A percentile compares a stretch with the other conserved stretches of the same genome.
Conservation (phyloP, 208 protist genomes). For the Novymonas esmeraldas region DNA sequence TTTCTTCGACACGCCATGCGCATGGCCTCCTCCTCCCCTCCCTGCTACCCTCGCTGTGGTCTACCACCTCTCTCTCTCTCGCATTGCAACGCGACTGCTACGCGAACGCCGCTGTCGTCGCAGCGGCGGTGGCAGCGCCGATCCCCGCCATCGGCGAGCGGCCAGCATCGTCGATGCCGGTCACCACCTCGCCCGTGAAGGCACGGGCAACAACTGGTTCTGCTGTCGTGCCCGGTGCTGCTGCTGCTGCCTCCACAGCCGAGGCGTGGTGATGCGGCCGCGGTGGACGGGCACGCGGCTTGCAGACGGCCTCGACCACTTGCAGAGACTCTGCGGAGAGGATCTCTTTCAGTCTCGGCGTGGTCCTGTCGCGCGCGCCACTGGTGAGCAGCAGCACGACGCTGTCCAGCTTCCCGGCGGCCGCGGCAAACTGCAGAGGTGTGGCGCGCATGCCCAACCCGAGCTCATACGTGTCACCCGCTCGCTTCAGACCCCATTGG, state of each 20-base stretch:
- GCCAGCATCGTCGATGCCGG: constrained; percentile 8
- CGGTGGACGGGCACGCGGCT: constrained; percentile 13
- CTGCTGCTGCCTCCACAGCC: neutral
- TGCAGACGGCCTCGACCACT: constrained; percentile 27
- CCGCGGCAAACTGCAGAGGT: constrained; percentile 80
- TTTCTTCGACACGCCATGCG: too few species aligned
- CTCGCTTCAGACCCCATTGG: constrained; percentile 72
- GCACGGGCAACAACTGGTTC: neutral
- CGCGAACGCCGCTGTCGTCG: neutral
- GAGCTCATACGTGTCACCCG: constrained; percentile 40
- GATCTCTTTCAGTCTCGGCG: constrained; percentile 64
- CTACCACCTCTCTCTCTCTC: neutral
- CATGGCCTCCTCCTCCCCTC: too few species aligned
- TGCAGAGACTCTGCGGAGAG: constrained; percentile 34
- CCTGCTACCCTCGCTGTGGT: too few species aligned
- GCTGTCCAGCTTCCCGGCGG: constrained; percentile 75
- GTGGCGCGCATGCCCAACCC: constrained; percentile 81
- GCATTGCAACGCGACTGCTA: neutral
- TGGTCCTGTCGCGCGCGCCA: constrained; percentile 52
- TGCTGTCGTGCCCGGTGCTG: neutral
- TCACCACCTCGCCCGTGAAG: constrained; percentile 24
- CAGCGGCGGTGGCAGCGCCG: neutral
- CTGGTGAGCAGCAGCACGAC: constrained; percentile 70
- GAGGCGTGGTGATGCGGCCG: neutral
- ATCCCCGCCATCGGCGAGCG: neutral